phyloP scores from a whole-genome alignment of 257 asterid genomes.

The Primulina tabacum region DNA sequence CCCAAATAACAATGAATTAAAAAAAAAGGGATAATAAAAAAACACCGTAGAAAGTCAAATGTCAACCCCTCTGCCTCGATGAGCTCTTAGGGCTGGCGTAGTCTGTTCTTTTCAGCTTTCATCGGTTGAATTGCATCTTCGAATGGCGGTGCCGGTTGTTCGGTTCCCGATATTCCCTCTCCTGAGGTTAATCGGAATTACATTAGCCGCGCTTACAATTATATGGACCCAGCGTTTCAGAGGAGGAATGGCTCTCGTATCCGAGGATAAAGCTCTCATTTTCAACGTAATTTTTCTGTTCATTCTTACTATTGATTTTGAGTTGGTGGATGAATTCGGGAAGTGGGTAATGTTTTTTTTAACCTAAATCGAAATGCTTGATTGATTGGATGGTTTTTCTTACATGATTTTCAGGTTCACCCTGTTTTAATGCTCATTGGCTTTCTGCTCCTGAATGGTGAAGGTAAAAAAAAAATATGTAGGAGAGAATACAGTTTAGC shows the following conservation, averaged over 20 bases:
- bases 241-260: conserved; percentile 88
- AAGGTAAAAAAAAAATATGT: neutral
- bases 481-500: neutral
- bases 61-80: neutral
- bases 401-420: neutral
- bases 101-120: neutral
- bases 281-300: conserved; percentile 51
- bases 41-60: too few relatives aligned
- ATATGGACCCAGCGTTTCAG: conserved; percentile 71
- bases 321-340: neutral
- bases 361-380: neutral
- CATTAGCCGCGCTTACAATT: conserved; percentile 47
- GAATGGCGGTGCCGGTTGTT: conserved; percentile 62
- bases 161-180: conserved; percentile 61
- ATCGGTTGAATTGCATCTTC: neutral
- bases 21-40: too few relatives aligned
- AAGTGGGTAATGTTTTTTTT: neutral
- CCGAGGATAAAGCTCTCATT: conserved; percentile 64
- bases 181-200: conserved; percentile 57
- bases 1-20: too few relatives aligned
- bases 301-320: neutral
- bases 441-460: neutral
- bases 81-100: too few relatives aligned
- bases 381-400: too few relatives aligned
- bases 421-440: neutral